Evolutionary conservation across 139 green algal species (phyloP).

Genomic region (Raphidocelis subcapitata): DNA sequence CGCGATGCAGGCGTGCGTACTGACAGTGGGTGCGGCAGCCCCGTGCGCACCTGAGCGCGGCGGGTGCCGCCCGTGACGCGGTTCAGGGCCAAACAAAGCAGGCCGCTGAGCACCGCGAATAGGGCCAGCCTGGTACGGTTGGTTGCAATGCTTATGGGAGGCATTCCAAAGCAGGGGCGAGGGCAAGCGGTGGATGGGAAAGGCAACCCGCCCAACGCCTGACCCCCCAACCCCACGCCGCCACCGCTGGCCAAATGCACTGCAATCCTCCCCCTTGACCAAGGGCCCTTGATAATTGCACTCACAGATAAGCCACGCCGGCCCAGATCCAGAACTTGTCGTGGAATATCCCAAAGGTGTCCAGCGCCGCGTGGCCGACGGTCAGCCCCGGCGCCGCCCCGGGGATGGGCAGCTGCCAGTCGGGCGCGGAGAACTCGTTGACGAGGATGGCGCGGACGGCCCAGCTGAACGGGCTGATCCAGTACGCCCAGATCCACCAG

Average conservation of each 20-base stretch:
- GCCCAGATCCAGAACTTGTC: constrained; percentile 28
- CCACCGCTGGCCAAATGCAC: too few relatives aligned
- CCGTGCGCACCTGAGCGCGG: too few relatives aligned
- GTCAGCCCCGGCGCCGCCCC: constrained; percentile 1
- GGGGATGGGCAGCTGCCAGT: constrained; percentile 32
- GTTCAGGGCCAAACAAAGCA: constrained; percentile 6
- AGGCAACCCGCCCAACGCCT: too few relatives aligned
- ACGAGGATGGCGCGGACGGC: constrained; percentile 50
- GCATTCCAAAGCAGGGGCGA: too few relatives aligned
- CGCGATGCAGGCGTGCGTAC: too few relatives aligned
- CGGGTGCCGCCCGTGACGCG: constrained; percentile 10
- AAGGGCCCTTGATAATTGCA: too few relatives aligned
- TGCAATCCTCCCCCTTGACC: too few relatives aligned
- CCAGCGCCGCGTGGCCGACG: constrained; percentile 33
- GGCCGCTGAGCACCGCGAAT: background rate
- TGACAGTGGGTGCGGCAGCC: too few relatives aligned
- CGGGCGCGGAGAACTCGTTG: constrained; percentile 61
- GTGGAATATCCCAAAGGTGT: constrained; percentile 58
- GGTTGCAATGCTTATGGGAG: too few relatives aligned
- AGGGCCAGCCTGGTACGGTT: too few relatives aligned
- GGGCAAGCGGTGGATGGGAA: too few relatives aligned
- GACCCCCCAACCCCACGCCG: too few relatives aligned
- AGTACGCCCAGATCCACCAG: constrained; percentile 63
- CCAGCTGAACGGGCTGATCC: constrained; percentile 40
- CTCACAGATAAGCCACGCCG: constrained; percentile 38